phyloP scores from a whole-genome alignment of 139 green algal genomes.

The Volvox africanus region DNA sequence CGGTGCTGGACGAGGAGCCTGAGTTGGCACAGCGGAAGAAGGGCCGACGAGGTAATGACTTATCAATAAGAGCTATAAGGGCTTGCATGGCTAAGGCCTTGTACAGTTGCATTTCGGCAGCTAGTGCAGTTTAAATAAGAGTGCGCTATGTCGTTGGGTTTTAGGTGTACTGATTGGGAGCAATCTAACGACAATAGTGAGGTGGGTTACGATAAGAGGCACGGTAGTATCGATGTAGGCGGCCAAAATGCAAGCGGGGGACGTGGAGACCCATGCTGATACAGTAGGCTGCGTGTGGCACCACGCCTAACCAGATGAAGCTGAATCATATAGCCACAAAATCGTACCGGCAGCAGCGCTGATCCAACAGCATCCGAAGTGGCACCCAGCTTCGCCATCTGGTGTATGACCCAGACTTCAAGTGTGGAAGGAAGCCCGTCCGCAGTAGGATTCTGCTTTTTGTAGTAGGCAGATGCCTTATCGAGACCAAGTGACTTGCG shows the following conservation, averaged over 20 bases:
- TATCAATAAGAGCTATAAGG: too few relatives aligned
- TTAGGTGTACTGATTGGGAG: too few relatives aligned
- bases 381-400: slow-evolving; percentile 9
- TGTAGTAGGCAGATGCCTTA: slow-evolving; percentile 5
- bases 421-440: slow-evolving; percentile 19
- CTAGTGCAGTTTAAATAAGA: too few relatives aligned
- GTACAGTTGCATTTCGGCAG: too few relatives aligned
- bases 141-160: too few relatives aligned
- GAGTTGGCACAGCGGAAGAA: not conserved
- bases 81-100: too few relatives aligned
- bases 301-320: not conserved
- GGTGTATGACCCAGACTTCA: slow-evolving; percentile 37
- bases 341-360: not conserved
- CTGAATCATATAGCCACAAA: not conserved
- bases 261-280: not conserved
- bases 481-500: slow-evolving; percentile 34
- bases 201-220: too few relatives aligned
- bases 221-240: not conserved
- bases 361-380: not conserved
- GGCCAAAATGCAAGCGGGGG: not conserved
- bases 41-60: not conserved
- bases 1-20: slow-evolving; percentile 1
- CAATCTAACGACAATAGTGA: not conserved
- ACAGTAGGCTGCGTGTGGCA: too few relatives aligned
- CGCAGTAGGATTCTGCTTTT: slow-evolving; percentile 24